Percentiles rank a stretch among this genome's conserved stretches.
Conservation (phyloP, 495 filamentous ascomycete genomes). For the Penicillium ochrochloron region DNA sequence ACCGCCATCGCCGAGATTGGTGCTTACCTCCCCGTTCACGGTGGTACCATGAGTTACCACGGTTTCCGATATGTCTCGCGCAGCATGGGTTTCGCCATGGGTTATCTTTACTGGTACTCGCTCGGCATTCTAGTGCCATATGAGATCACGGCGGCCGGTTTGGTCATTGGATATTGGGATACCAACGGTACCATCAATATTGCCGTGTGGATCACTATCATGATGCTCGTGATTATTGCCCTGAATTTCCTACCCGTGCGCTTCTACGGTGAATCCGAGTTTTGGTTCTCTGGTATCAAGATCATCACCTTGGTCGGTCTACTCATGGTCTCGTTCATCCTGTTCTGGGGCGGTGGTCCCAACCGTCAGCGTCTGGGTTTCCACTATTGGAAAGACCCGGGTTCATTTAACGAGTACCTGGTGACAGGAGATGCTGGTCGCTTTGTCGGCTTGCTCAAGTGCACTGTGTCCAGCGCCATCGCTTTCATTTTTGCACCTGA, state of each 20-base stretch:
- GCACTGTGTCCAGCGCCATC: conserved; percentile 55
- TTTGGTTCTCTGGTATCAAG: conserved; percentile 75
- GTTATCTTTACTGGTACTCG: conserved; percentile 64
- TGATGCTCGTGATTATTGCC: conserved; percentile 67
- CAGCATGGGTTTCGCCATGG: conserved; percentile 65
- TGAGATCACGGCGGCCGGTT: conserved; percentile 71
- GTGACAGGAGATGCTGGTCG: conserved; percentile 41
- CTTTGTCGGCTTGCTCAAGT: conserved; percentile 49
- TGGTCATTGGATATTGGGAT: conserved; percentile 78
- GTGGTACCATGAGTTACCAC: conserved; percentile 63
- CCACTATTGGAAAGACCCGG: conserved; percentile 72
- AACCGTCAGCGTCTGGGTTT: conserved; percentile 69
- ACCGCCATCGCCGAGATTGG: conserved; percentile 68
- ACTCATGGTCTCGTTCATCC: conserved; percentile 69
- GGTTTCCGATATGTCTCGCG: conserved; percentile 64
- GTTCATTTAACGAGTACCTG: conserved; percentile 59
- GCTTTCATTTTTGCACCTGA: conserved; percentile 62
- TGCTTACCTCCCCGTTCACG: conserved; percentile 63
- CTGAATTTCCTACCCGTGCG: conserved; percentile 71
- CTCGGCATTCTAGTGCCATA: conserved; percentile 69
- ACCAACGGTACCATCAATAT: conserved; percentile 32
- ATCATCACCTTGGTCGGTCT: conserved; percentile 77
- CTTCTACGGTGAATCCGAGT: conserved; percentile 75
- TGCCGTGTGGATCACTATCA: conserved; percentile 74
- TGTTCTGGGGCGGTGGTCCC: conserved; percentile 71